These are phyloP conservation scores for Tausonia pullulans DNA, from an alignment of 1,284 basidiomycete species.

Conservation along the genomic window DNA sequence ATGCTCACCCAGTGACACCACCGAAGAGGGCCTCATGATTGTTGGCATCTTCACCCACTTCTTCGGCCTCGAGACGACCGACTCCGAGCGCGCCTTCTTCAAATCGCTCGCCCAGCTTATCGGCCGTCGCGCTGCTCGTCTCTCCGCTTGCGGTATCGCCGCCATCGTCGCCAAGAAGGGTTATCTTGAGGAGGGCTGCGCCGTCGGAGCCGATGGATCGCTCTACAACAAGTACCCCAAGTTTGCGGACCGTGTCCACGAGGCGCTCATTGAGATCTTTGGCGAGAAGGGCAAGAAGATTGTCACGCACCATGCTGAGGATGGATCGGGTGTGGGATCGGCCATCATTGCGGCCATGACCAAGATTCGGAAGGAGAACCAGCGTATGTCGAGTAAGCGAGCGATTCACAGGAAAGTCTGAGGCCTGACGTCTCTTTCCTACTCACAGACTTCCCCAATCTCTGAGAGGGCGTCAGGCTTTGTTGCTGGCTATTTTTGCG, in stretches of 20 bases:
- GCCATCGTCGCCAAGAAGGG: conserved; percentile 88
- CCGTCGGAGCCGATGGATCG: conserved; percentile 82
- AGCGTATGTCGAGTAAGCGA: background rate
- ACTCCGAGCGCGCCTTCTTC: conserved; percentile 92
- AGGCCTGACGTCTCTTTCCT: background rate
- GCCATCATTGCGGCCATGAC: conserved; percentile 85
- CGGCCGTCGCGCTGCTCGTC: conserved; percentile 73
- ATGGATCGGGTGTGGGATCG: conserved; percentile 89
- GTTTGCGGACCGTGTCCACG: conserved; percentile 78
- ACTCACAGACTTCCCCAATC: background rate
- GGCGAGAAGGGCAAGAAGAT: conserved; percentile 88
- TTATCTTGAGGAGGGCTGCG: conserved; percentile 75
- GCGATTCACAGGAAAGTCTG: no score
- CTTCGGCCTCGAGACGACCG: conserved; percentile 83
- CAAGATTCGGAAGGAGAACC: conserved; percentile 43
- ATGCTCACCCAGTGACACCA: conserved; percentile 57
- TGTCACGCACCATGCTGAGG: conserved; percentile 80
- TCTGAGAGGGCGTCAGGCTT: background rate
- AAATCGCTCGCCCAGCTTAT: conserved; percentile 78
- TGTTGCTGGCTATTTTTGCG: no score
- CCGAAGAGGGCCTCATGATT: conserved; percentile 93
- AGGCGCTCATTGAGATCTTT: conserved; percentile 81
- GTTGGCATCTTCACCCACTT: conserved; percentile 95
- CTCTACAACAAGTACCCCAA: conserved; percentile 94
- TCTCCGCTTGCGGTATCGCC: conserved; percentile 87